Evolutionary conservation across 169 alveolate species (phyloP).

Genomic region (Plasmodium yoelii): DNA sequence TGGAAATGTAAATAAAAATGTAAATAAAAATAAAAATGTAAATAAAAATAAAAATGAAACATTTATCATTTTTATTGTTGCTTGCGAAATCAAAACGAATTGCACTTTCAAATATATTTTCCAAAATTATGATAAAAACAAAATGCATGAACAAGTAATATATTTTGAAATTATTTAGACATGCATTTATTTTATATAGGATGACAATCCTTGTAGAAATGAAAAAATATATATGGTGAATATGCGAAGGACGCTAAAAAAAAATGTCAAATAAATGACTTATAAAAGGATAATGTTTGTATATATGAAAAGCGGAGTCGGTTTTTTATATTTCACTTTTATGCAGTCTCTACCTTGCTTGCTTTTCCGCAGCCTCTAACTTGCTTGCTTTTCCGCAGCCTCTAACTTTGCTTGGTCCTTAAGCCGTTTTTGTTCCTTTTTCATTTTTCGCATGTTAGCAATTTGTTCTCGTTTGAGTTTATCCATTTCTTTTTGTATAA

Average conservation of each 20-base stretch:
- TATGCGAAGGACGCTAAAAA: not conserved
- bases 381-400: slow-evolving; percentile 10
- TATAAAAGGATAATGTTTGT: too few species aligned
- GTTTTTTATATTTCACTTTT: not conserved
- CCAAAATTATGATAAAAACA: too few species aligned
- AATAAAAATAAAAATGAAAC: too few species aligned
- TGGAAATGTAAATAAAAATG: too few species aligned
- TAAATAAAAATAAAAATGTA: too few species aligned
- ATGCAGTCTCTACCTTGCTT: not conserved
- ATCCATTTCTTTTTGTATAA: slow-evolving; percentile 47
- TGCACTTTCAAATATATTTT: too few species aligned
- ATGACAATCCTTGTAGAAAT: not conserved
- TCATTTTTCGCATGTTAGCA: slow-evolving; percentile 39
- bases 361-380: slow-evolving; percentile 21
- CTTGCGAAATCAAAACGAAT: too few species aligned
- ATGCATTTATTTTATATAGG: too few species aligned
- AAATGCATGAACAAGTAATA: too few species aligned
- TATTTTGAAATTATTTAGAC: too few species aligned
- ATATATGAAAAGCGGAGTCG: not conserved
- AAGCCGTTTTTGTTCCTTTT: slow-evolving; percentile 43
- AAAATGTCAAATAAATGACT: too few species aligned
- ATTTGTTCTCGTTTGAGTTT: slow-evolving; percentile 39
- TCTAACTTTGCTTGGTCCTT: slow-evolving; percentile 40
- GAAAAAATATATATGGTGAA: not conserved
- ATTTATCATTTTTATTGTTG: too few species aligned